These are phyloP conservation scores for Aspergillus fumigatiaffinis DNA, from an alignment of 2,329 filamentous ascomycete genomes.

Conservation along the genomic window DNA sequence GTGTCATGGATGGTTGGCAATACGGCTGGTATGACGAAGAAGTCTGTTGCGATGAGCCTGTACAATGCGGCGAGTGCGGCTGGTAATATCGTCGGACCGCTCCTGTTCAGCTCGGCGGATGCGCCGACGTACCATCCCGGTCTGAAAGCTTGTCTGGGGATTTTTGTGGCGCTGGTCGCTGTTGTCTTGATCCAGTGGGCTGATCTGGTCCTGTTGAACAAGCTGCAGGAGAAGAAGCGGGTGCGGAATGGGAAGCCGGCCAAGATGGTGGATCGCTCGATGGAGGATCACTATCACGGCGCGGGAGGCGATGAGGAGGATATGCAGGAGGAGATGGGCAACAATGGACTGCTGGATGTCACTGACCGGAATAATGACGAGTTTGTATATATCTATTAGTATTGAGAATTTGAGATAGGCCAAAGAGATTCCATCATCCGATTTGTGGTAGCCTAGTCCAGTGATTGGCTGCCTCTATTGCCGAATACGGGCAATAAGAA, in stretches of 20 bases:
- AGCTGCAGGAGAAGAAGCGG: constrained; percentile 51
- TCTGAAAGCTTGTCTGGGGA: constrained; percentile 48
- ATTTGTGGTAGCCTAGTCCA: neutral
- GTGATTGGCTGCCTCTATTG: neutral
- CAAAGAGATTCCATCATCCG: neutral
- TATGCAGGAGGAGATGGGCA: constrained; percentile 36
- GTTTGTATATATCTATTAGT: constrained; percentile 60
- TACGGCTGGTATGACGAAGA: constrained; percentile 65
- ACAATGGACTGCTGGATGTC: constrained; percentile 55
- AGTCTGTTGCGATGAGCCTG: constrained; percentile 59
- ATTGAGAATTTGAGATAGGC: no score
- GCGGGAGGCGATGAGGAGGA: constrained; percentile 18
- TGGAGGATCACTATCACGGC: constrained; percentile 51
- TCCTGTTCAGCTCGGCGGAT: constrained; percentile 57
- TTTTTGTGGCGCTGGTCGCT: constrained; percentile 48
- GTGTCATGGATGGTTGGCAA: constrained; percentile 68
- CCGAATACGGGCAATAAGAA: neutral
- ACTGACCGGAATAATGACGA: constrained; percentile 66
- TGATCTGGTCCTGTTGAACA: constrained; percentile 53
- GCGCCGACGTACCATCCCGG: constrained; percentile 58
- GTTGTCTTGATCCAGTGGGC: constrained; percentile 52
- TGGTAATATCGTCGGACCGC: constrained; percentile 64
- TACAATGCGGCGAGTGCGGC: constrained; percentile 60
- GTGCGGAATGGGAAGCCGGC: constrained; percentile 59
- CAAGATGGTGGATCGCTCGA: constrained; percentile 57